Base-by-base conservation (phyloP, 2,329 filamentous ascomycete species). In the Trichoderma sp. region DNA sequence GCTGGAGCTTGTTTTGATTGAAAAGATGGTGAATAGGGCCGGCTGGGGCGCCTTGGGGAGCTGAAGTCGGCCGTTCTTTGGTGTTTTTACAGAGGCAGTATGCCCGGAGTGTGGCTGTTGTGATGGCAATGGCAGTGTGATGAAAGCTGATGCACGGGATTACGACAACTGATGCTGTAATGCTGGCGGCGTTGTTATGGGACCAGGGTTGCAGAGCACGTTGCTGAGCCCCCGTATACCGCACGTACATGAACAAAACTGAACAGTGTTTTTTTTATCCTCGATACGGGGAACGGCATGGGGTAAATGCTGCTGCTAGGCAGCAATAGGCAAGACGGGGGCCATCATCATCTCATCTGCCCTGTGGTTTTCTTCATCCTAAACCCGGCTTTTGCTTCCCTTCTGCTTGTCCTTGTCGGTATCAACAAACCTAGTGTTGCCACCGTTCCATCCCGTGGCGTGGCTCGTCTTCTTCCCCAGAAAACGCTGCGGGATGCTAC, bases 381-480 rank as follows among this genome's bases (percentile, higher is more conserved):
- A 6, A 6, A 21, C 40, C 40, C 6, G 16, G 40, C 19, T 10
- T 21, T 47, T n/a, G 2, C 10, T 21, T 47, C 8, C 7, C n/a
- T 47, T 5, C 8, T 43, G 24, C n/a, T 14, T 24, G 13, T 8
- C 21, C 56, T 27, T 24, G 33, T 43, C 35, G 14, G 27, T 29
- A 14, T 31, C 35, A 16, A 10, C 37, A 14, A 24, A 11, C 47
- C 47, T 49, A 24, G 60, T 49, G 40, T 24, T 56, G n/a, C 61
- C 61, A 64, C 61, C 31, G 61, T 64, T 37, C 19, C 61, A 64
- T 64, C 49, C 61, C 61, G 61, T 6, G 19, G 40, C 33, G 4
- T 35, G 33, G 33, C 33, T 35, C n/a, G n/a, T n/a, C 31, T 24
- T 35, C n/a, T 16, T 55, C n/a, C 33, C 55, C 49, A 49, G 43